Evolutionary conservation across 768 basidiomycete species (phyloP), one percentile per base, ranked within the genome.

Genomic region (Symmetrospora coprosmae): DNA sequence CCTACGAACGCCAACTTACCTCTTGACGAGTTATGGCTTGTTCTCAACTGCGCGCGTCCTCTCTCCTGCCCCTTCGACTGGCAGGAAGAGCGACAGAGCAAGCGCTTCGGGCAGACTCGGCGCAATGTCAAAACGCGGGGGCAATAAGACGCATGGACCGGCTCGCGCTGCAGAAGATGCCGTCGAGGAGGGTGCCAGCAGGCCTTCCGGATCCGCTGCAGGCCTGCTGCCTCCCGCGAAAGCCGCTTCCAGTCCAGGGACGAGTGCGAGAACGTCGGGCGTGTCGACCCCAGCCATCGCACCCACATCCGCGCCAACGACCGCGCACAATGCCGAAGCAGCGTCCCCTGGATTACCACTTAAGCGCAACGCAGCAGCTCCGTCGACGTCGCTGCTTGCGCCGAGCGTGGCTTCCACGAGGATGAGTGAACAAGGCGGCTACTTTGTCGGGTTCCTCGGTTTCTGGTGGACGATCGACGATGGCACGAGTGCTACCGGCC

Each of bases 1-100:
- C 2, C 79, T 99, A 45, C 85, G 87, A 60, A 99, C 92, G 2
- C 90, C 91, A 17, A 82, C 84, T 70, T 87, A 83, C 72, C 80
- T 85, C 66, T 87, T 90, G 72, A 84, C 85, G 66, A 85, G 80
- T 67, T 86, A 90, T 71, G 85, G 82, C 41, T 75, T 97, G 64
- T 86, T 89, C 71, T 87, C 88, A 46, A 77, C 94, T 70, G 91
- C 88, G 39, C 79, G 82, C 46, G 80, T 84, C 74, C 75, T 82
- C 21, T 84, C 83, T 58, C 65, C 66, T 31, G 28, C 48, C 72
- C 58, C 60, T 2, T 56, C 62, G 0, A 38, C 35, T 37, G 33
- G n/a, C 21, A 6, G 9, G 19, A 37, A 40, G 21, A 53, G n/a
- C 23, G 34, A 21, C 9, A 40, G 17, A 14, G 43, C 43, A 46